phyloP scores from a whole-genome alignment of 345 rosid species.

The Salix brachista region DNA sequence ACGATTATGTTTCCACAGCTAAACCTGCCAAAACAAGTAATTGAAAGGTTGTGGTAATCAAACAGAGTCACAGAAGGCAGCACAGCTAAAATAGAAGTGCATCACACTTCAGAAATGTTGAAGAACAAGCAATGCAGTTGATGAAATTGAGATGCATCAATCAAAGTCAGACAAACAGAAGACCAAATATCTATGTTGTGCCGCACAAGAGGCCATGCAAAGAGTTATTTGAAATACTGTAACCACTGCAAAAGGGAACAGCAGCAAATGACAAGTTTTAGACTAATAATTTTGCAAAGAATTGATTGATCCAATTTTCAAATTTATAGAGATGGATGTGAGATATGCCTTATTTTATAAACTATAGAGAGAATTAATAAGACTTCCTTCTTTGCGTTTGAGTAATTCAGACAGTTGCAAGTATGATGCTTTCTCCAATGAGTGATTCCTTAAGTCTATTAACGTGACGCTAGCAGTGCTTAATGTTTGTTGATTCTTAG shows the following conservation, averaged over 20 bases:
- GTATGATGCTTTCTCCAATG: not conserved
- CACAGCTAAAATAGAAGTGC: not conserved
- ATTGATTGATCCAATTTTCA: not conserved
- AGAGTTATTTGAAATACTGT: not conserved
- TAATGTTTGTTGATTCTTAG: not conserved
- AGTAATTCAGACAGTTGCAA: not conserved
- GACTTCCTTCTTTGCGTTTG: not conserved
- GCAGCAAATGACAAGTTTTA: not conserved
- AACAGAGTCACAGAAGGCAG: not conserved
- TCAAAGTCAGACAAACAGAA: not conserved
- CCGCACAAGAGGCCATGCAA: not conserved
- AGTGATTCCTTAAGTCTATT: not conserved
- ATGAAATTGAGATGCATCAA: not conserved
- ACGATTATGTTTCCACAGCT: slow-evolving; percentile 30
- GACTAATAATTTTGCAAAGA: not conserved
- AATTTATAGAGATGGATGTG: not conserved
- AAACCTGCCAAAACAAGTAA: slow-evolving; percentile 35
- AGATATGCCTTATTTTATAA: not conserved
- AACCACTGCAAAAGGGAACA: not conserved
- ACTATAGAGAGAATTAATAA: not conserved
- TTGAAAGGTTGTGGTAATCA: not conserved
- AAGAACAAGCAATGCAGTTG: not conserved
- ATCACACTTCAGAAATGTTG: not conserved
- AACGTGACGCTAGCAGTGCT: not conserved
- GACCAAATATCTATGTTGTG: not conserved